These are phyloP conservation scores for Aspergillus sp. DNA, from an alignment of 2,329 filamentous ascomycete species.

Conservation along the genomic window DNA sequence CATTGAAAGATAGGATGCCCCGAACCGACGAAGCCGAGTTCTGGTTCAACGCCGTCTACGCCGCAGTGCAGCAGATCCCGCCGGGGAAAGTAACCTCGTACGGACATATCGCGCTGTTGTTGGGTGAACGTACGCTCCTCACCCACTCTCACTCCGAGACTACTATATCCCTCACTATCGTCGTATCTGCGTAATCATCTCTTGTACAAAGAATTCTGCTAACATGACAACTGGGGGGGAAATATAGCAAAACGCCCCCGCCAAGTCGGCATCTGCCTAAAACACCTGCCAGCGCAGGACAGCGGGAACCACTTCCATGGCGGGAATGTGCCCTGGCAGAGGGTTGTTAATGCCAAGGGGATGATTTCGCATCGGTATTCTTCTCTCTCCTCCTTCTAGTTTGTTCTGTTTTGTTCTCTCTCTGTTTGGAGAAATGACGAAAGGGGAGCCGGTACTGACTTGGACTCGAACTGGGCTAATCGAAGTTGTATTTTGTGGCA, in stretches of 20 bases:
- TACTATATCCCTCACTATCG: not conserved
- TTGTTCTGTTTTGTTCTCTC: not conserved
- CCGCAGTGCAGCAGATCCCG: conserved; percentile 84
- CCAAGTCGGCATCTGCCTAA: conserved; percentile 89
- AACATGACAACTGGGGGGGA: no score
- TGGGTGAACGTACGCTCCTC: conserved; percentile 65
- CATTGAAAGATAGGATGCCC: conserved; percentile 37
- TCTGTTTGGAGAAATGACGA: no score
- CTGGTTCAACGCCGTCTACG: conserved; percentile 71
- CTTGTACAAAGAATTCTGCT: no score
- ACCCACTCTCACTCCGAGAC: conserved; percentile 70
- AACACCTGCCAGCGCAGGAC: conserved; percentile 70
- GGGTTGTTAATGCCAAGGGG: conserved; percentile 87
- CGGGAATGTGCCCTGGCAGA: conserved; percentile 88
- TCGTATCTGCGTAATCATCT: no score
- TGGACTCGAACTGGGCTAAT: no score
- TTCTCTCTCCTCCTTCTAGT: not conserved
- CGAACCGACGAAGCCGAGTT: conserved; percentile 54
- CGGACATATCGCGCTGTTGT: conserved; percentile 68
- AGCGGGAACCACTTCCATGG: conserved; percentile 65
- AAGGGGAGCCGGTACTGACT: no score
- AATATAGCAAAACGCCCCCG: conserved; percentile 69
- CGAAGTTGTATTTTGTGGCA: no score
- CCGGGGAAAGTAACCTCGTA: conserved; percentile 84
- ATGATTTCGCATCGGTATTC: conserved; percentile 79